Percentiles rank a stretch among this genome's conserved stretches.
Evolutionary conservation across 2,329 filamentous ascomycete species (phyloP).

Genomic region (Colletotrichum tropicicola): DNA sequence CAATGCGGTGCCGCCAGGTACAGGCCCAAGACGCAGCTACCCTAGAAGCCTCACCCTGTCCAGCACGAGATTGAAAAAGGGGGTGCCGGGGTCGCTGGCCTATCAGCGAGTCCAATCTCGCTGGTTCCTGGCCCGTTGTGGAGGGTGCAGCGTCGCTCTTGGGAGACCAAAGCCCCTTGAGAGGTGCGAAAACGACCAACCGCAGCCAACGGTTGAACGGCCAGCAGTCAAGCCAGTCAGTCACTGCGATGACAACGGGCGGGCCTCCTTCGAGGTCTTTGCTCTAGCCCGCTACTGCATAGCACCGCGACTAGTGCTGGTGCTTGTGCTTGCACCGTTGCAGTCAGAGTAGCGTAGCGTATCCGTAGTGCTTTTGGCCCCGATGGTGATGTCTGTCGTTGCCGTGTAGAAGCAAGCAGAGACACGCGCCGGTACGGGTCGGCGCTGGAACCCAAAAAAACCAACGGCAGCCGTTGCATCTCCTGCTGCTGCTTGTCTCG

Average conservation of each 20-base stretch:
- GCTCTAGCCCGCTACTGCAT: conserved; percentile 6
- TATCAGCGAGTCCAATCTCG: conserved; percentile 25
- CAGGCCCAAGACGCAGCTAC: conserved; percentile 25
- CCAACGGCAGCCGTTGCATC: neutral
- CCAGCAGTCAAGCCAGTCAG: conserved; percentile 18
- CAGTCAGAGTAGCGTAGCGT: too few relatives aligned
- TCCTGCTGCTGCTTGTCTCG: neutral
- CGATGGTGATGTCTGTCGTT: too few relatives aligned
- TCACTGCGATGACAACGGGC: conserved; percentile 20
- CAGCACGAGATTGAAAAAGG: conserved; percentile 31
- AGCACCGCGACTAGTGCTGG: neutral
- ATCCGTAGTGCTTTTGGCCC: too few relatives aligned
- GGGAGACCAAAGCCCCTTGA: neutral
- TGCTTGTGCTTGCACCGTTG: neutral
- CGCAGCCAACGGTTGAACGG: conserved; percentile 18
- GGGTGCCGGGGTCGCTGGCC: conserved; percentile 16
- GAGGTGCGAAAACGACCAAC: neutral
- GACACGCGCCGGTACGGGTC: conserved; percentile 13
- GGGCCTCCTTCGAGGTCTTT: neutral
- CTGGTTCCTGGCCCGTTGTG: conserved; percentile 18
- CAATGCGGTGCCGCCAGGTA: conserved; percentile 29
- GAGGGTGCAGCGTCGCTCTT: neutral
- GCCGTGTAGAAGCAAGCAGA: conserved; percentile 16
- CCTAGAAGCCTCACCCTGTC: conserved; percentile 23
- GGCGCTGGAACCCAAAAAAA: neutral